Conservation (phyloP, 2,329 filamentous ascomycete species). For the Diaporthe destruens region DNA sequence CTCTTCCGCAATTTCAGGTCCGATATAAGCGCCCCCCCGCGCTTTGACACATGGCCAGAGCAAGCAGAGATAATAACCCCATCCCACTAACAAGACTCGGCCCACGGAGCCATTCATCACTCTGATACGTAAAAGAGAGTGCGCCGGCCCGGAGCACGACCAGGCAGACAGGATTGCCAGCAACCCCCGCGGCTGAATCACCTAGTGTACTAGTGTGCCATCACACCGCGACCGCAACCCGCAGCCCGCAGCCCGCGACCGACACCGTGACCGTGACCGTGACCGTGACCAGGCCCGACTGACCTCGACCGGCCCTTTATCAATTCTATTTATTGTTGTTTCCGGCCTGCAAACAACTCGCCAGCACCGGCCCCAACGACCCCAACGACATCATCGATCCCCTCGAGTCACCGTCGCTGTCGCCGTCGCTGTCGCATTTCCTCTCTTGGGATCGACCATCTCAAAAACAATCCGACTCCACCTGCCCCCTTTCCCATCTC, state of each 20-base stretch:
- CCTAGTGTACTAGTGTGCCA: too few species aligned
- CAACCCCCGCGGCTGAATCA: conserved; percentile 20
- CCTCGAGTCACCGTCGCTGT: conserved; percentile 7
- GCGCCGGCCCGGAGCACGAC: conserved; percentile 17
- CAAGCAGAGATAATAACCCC: background rate
- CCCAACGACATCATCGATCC: conserved; percentile 28
- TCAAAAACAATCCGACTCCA: background rate
- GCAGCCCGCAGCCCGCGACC: background rate
- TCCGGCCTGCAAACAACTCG: background rate
- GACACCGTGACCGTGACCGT: background rate
- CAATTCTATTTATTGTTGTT: conserved; percentile 37
- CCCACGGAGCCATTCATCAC: conserved; percentile 10
- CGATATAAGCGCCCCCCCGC: conserved; percentile 23
- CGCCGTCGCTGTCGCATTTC: conserved; percentile 15
- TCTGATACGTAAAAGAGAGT: conserved; percentile 25
- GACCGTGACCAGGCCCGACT: conserved; percentile 24
- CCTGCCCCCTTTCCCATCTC: conserved; percentile 5
- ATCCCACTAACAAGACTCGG: background rate
- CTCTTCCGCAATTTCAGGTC: conserved; percentile 35
- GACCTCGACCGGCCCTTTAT: conserved; percentile 35
- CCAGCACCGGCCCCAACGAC: conserved; percentile 5
- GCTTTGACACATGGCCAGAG: conserved; percentile 5
- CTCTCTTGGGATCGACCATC: background rate
- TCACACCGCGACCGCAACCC: conserved; percentile 1
- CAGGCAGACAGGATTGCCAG: background rate